Evolutionary conservation across 169 alveolate genomes (phyloP).

Genomic region (Toxoplasma gondii): DNA sequence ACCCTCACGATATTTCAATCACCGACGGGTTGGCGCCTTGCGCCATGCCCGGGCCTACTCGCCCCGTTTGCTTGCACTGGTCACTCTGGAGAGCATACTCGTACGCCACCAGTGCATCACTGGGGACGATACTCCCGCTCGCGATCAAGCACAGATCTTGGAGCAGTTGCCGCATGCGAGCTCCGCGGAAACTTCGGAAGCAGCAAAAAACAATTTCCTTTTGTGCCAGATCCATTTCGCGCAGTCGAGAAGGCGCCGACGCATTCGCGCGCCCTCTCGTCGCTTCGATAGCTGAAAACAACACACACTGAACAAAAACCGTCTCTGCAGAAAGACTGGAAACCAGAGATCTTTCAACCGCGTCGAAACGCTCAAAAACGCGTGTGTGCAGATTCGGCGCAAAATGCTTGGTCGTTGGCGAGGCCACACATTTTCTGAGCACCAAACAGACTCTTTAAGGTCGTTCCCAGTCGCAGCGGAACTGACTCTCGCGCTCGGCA

Average conservation of each 20-base stretch:
- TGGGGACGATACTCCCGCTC: slow-evolving; percentile 20
- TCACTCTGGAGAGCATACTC: slow-evolving; percentile 44
- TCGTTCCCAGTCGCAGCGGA: neutral
- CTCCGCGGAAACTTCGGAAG: slow-evolving; percentile 44
- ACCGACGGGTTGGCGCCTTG: neutral
- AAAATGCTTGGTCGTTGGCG: too few relatives aligned
- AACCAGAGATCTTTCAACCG: too few relatives aligned
- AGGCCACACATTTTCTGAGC: too few relatives aligned
- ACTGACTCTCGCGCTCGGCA: too few relatives aligned
- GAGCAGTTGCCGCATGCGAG: slow-evolving; percentile 56
- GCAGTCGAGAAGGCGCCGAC: neutral
- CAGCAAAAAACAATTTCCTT: slow-evolving; percentile 18
- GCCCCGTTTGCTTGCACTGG: neutral
- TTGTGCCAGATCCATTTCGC: neutral
- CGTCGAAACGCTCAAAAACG: too few relatives aligned
- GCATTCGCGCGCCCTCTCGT: neutral
- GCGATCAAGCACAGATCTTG: slow-evolving; percentile 60
- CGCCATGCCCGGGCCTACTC: neutral
- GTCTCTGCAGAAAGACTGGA: too few relatives aligned
- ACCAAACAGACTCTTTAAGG: too few relatives aligned
- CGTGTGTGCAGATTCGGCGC: too few relatives aligned
- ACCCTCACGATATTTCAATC: neutral
- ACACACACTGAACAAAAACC: neutral
- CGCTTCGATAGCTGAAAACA: neutral
- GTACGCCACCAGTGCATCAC: slow-evolving; percentile 57